phyloP scores from a whole-genome alignment of 805 yeast genomes.

The Cyberlindnera bimundalis region DNA sequence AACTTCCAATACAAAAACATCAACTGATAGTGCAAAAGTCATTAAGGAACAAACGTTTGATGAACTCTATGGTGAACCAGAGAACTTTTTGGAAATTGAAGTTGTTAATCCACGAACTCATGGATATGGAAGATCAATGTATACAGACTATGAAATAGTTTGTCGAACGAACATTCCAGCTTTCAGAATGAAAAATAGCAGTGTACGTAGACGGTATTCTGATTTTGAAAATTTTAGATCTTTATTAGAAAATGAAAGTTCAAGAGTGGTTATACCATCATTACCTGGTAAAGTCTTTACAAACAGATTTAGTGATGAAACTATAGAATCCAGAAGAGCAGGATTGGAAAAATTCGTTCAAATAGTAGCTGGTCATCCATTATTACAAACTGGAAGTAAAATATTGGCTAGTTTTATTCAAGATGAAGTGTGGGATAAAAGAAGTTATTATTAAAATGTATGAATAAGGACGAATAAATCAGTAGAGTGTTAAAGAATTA shows the following conservation, averaged over 20 bases:
- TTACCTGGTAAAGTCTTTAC: slow-evolving; percentile 85
- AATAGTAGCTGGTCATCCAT: slow-evolving; percentile 88
- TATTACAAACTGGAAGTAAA: slow-evolving; percentile 82
- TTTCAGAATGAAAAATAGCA: slow-evolving; percentile 58
- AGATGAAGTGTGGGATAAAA: slow-evolving; percentile 70
- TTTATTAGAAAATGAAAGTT: slow-evolving; percentile 68
- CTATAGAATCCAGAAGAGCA: slow-evolving; percentile 76
- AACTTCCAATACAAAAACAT: slow-evolving; percentile 15
- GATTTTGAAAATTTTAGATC: slow-evolving; percentile 84
- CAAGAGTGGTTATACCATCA: slow-evolving; percentile 78
- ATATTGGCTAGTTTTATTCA: slow-evolving; percentile 81
- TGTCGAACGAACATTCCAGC: slow-evolving; percentile 92
- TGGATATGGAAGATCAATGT: slow-evolving; percentile 62
- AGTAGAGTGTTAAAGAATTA: slow-evolving; percentile 36
- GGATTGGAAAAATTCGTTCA: slow-evolving; percentile 80
- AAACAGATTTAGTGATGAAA: slow-evolving; percentile 68
- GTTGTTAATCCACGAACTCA: slow-evolving; percentile 80
- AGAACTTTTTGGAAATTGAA: slow-evolving; percentile 88
- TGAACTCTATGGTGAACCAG: slow-evolving; percentile 91
- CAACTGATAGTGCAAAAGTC: slow-evolving; percentile 1
- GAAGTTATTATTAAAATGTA: slow-evolving; percentile 9
- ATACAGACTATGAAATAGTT: slow-evolving; percentile 87
- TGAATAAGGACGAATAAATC: background rate
- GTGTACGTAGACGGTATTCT: slow-evolving; percentile 81
- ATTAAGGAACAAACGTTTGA: slow-evolving; percentile 62